Evolutionary conservation across 1,139 yeast genomes (phyloP).

Genomic region (Magnusiomyces fungicola): DNA sequence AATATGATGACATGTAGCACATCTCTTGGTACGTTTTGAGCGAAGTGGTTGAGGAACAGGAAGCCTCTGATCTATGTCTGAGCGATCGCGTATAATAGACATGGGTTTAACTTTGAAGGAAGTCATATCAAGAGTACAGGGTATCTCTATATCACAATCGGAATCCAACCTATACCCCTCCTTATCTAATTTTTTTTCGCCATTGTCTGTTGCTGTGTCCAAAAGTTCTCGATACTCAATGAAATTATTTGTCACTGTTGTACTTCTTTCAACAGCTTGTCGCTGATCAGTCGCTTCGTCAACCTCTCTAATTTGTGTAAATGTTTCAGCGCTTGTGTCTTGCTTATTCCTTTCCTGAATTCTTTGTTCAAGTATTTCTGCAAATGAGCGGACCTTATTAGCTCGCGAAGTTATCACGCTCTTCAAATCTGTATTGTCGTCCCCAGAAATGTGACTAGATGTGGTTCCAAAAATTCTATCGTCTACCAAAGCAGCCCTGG

Average conservation of each 20-base stretch:
- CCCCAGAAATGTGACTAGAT: background rate
- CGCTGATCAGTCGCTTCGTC: constrained; percentile 14
- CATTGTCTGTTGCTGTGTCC: too few relatives aligned
- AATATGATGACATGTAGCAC: constrained; percentile 27
- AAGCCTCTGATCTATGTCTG: constrained; percentile 12
- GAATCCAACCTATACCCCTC: background rate
- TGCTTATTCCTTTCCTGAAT: constrained; percentile 11
- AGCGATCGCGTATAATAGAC: constrained; percentile 4
- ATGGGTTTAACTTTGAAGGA: background rate
- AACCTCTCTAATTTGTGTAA: constrained; percentile 12
- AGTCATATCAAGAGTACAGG: background rate
- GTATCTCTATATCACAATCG: background rate
- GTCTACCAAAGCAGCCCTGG: constrained; percentile 10
- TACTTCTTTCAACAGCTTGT: constrained; percentile 3
- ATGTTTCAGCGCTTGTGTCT: constrained; percentile 13
- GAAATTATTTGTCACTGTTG: background rate
- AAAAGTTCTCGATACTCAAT: constrained; percentile 2
- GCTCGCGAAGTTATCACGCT: background rate
- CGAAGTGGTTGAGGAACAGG: constrained; percentile 23
- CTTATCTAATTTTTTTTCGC: too few relatives aligned
- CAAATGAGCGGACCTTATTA: constrained; percentile 10
- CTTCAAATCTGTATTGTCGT: background rate
- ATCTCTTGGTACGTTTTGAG: constrained; percentile 24
- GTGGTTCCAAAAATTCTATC: constrained; percentile 2
- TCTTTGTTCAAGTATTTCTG: constrained; percentile 15